Conservation (phyloP, 805 yeast species). For the Kockiozyma suomiensis region DNA sequence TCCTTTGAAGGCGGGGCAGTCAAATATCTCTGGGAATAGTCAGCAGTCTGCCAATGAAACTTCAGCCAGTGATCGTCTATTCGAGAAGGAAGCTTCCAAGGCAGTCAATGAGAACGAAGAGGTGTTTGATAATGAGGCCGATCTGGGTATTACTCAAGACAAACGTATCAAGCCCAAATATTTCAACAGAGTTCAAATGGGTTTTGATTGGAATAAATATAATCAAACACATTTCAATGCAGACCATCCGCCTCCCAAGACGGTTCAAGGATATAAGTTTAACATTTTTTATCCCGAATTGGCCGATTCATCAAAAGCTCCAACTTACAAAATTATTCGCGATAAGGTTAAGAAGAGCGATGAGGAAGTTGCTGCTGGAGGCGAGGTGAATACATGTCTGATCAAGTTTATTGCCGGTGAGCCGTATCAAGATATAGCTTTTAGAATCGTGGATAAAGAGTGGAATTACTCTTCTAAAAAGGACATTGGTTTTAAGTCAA, state of each 20-base stretch:
- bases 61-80: constrained; percentile 1
- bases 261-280: constrained; percentile 45
- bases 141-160: constrained; percentile 3
- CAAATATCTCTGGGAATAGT: neutral
- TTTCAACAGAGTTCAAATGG: constrained; percentile 41
- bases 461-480: constrained; percentile 43
- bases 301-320: constrained; percentile 36
- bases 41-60: neutral
- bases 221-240: constrained; percentile 42
- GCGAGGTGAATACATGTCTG: constrained; percentile 38
- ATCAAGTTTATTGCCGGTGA: constrained; percentile 42
- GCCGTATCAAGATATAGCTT: constrained; percentile 43
- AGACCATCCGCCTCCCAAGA: constrained; percentile 46
- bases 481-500: constrained; percentile 38
- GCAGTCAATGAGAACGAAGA: constrained; percentile 35
- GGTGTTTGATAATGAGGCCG: constrained; percentile 34
- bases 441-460: constrained; percentile 42
- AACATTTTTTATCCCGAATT: constrained; percentile 44
- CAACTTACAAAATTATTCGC: constrained; percentile 41
- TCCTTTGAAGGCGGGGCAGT: constrained; percentile 13
- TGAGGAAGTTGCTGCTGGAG: constrained; percentile 15
- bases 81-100: constrained; percentile 19
- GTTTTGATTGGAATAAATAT: constrained; percentile 45
- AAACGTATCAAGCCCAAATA: constrained; percentile 38
- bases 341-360: constrained; percentile 11